Conservation (phyloP, 345 rosid species). For the Hevea brasiliensis region DNA sequence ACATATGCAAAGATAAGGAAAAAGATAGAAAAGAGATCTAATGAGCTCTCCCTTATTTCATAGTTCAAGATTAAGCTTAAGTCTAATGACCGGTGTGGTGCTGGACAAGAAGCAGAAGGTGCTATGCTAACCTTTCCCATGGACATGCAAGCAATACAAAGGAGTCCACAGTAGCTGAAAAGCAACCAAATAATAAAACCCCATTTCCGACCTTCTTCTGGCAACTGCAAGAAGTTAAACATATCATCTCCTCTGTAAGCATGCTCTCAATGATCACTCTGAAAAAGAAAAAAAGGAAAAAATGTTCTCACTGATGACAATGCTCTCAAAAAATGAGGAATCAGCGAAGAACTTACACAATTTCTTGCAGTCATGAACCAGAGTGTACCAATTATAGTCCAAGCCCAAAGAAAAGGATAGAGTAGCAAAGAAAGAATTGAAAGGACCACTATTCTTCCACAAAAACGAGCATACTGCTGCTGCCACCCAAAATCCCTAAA, state of each 20-base stretch:
- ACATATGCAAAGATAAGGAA: not conserved
- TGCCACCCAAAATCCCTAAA: constrained; percentile 95
- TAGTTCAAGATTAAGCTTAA: not conserved
- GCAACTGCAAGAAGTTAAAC: constrained; percentile 53
- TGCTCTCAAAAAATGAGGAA: not conserved
- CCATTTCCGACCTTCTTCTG: constrained; percentile 94
- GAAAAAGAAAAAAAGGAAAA: not conserved
- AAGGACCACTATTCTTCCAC: constrained; percentile 84
- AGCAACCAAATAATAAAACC: constrained; percentile 95
- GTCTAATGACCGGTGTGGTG: not conserved
- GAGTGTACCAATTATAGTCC: constrained; percentile 87
- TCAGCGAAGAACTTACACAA: constrained; percentile 62
- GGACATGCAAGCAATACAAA: constrained; percentile 81
- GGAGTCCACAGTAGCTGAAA: constrained; percentile 92
- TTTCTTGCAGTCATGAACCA: constrained; percentile 77
- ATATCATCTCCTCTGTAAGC: constrained; percentile 2
- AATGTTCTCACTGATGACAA: constrained; percentile 1
- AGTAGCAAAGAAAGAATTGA: constrained; percentile 69
- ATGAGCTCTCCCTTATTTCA: not conserved
- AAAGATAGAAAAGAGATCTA: not conserved
- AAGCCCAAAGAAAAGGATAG: constrained; percentile 93
- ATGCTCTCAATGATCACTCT: no score
- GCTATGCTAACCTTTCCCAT: constrained; percentile 59
- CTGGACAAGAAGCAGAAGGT: not conserved
- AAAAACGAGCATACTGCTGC: constrained; percentile 88